phyloP scores from a whole-genome alignment of 176 grass and related monocot species.

The Triticum urartu region DNA sequence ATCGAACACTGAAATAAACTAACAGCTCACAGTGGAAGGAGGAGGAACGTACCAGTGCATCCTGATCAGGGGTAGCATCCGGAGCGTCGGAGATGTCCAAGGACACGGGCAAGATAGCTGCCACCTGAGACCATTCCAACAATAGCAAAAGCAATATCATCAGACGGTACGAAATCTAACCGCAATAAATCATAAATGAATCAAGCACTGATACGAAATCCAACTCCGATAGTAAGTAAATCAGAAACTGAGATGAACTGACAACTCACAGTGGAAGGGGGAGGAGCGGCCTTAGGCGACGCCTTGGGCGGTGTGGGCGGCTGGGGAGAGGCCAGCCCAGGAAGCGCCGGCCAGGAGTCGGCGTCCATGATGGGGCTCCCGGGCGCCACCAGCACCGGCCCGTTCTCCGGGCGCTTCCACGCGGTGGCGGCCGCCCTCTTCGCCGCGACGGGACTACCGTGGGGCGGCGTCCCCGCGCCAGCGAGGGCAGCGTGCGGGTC shows the following conservation, averaged over 20 bases:
- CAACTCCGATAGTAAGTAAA: not conserved
- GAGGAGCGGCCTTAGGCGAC: slow-evolving; percentile 44
- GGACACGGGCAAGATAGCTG: slow-evolving; percentile 10
- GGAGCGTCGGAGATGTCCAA: slow-evolving; percentile 14
- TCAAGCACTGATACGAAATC: slow-evolving; percentile 14
- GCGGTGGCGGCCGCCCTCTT: slow-evolving; percentile 41
- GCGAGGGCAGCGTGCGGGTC: slow-evolving; percentile 33
- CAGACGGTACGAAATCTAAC: not conserved
- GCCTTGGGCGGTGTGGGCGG: slow-evolving; percentile 35
- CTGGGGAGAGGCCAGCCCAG: slow-evolving; percentile 47
- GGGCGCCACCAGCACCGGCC: slow-evolving; percentile 24
- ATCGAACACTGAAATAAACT: not conserved
- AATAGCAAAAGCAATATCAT: slow-evolving; percentile 32
- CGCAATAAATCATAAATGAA: not conserved
- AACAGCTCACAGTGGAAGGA: slow-evolving; percentile 37
- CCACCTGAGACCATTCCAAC: slow-evolving; percentile 19
- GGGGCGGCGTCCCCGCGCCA: slow-evolving; percentile 23
- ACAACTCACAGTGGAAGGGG: slow-evolving; percentile 43
- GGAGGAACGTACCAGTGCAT: slow-evolving; percentile 6
- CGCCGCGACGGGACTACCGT: slow-evolving; percentile 12
- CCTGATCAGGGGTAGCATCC: slow-evolving; percentile 27
- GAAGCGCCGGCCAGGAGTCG: slow-evolving; percentile 82
- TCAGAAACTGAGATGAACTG: not conserved
- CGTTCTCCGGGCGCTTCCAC: slow-evolving; percentile 46
- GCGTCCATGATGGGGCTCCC: slow-evolving; percentile 57